These are phyloP conservation scores for Yarrowia alimentaria DNA, from an alignment of 805 yeast genomes.

Conservation along the genomic window DNA sequence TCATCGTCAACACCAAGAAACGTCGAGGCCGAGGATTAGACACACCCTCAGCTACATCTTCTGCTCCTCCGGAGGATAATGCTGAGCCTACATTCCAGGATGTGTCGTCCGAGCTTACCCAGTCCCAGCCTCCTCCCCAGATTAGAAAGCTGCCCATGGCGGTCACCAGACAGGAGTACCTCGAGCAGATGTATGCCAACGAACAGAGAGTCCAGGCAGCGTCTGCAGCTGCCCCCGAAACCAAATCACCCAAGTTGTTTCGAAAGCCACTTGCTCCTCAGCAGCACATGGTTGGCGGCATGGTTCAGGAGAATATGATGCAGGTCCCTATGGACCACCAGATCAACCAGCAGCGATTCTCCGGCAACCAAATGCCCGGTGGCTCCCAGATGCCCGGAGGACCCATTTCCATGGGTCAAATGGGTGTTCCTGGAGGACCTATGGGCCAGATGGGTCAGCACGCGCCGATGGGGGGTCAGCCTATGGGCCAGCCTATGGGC, in stretches of 20 bases:
- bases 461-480: too few species aligned
- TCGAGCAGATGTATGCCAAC: constrained; percentile 19
- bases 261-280: too few species aligned
- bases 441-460: too few species aligned
- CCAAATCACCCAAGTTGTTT: constrained; percentile 11
- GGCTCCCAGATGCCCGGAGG: constrained; percentile 30
- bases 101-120: constrained; percentile 18
- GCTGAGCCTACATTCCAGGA: constrained; percentile 22
- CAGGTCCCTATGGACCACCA: constrained; percentile 27
- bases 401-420: too few species aligned
- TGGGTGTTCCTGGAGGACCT: too few species aligned
- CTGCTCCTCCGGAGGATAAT: not conserved
- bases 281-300: constrained; percentile 4
- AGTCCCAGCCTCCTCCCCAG: constrained; percentile 20
- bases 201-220: constrained; percentile 22
- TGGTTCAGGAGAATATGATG: constrained; percentile 13
- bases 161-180: constrained; percentile 17
- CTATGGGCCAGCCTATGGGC: too few species aligned
- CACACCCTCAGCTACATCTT: not conserved
- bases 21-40: constrained; percentile 14
- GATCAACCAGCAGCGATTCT: constrained; percentile 34
- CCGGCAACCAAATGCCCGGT: too few species aligned
- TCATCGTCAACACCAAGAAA: constrained; percentile 17
- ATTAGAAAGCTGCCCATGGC: constrained; percentile 25
- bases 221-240: too few species aligned